These are phyloP conservation scores for Sextonia rubra DNA, from an alignment of 164 flowering plant genomes.

Conservation along the genomic window DNA sequence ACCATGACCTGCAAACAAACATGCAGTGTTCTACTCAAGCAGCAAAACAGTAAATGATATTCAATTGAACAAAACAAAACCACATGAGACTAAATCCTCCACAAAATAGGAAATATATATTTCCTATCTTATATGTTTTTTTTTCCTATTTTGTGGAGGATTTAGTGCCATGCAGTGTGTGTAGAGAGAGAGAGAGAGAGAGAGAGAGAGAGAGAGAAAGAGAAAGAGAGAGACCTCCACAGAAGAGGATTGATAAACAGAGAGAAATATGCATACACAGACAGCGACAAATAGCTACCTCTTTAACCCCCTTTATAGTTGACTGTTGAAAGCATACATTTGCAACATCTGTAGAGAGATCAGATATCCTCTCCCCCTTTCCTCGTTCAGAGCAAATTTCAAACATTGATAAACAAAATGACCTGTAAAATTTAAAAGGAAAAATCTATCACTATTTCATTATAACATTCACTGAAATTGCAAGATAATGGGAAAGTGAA, in stretches of 20 bases:
- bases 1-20: constrained; percentile 37
- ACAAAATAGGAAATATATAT: background rate
- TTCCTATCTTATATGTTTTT: too few species aligned
- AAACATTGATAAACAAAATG: constrained; percentile 62
- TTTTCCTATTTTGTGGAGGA: too few species aligned
- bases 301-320: constrained; percentile 59
- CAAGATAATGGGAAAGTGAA: background rate
- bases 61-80: background rate
- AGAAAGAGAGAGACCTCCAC: too few species aligned
- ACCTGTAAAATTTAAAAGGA: constrained; percentile 30
- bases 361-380: constrained; percentile 62
- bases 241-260: background rate
- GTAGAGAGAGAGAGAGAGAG: too few species aligned
- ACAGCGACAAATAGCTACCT: constrained; percentile 38
- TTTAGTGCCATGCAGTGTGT: too few species aligned
- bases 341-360: constrained; percentile 49
- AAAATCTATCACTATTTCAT: background rate
- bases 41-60: too few species aligned
- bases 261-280: background rate
- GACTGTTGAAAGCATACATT: constrained; percentile 55
- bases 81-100: too few species aligned
- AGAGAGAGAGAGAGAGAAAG: too few species aligned
- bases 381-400: constrained; percentile 77
- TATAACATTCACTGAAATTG: background rate
- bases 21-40: background rate